phyloP scores from a whole-genome alignment of 2,329 filamentous ascomycete genomes.

The Fusarium sp. region DNA sequence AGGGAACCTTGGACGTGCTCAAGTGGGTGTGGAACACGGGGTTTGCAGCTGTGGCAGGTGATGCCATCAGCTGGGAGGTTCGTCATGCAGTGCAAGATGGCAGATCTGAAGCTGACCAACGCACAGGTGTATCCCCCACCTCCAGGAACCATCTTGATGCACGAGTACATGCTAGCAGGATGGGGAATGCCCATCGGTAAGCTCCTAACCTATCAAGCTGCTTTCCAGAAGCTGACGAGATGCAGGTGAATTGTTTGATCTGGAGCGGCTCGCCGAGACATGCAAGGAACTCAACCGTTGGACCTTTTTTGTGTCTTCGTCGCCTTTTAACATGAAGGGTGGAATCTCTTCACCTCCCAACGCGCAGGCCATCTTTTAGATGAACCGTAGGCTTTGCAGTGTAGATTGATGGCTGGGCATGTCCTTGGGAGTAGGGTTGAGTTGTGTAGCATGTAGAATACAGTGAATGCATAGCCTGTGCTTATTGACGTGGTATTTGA shows the following conservation, averaged over 20 bases:
- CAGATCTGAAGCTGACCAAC: background rate
- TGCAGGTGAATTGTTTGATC: constrained; percentile 51
- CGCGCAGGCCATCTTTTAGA: constrained; percentile 31
- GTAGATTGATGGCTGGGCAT: background rate
- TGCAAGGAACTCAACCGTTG: constrained; percentile 64
- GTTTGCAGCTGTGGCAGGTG: constrained; percentile 69
- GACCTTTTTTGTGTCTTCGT: constrained; percentile 62
- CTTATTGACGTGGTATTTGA: background rate
- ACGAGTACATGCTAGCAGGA: constrained; percentile 61
- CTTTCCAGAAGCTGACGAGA: background rate
- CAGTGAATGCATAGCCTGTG: background rate
- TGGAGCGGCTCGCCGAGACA: constrained; percentile 53
- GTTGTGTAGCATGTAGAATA: background rate
- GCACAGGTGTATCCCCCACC: constrained; percentile 40
- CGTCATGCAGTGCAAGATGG: constrained; percentile 36
- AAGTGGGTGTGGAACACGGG: constrained; percentile 69
- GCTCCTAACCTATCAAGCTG: rapidly evolving
- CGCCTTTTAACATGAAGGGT: constrained; percentile 55
- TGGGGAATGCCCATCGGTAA: constrained; percentile 57
- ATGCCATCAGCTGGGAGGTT: constrained; percentile 65
- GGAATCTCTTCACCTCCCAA: constrained; percentile 29
- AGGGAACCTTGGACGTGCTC: constrained; percentile 61
- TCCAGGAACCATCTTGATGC: constrained; percentile 41
- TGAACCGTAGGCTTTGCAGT: background rate
- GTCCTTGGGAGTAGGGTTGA: background rate